These are phyloP conservation scores for Lepidium aucheri DNA, from an alignment of 345 rosid species.

Conservation along the genomic window DNA sequence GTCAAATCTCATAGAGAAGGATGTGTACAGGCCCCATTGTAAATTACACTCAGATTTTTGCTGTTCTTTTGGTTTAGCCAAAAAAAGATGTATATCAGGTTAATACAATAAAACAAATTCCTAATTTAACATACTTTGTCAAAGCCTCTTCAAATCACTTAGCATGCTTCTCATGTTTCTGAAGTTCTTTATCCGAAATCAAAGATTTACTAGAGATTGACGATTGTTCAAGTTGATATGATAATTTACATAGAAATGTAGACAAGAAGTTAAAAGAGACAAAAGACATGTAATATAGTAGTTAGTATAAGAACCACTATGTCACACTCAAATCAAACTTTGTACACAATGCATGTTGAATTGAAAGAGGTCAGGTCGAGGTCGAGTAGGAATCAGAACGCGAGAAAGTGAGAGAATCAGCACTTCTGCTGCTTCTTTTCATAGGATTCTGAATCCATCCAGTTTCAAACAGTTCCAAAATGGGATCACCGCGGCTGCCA, in stretches of 20 bases:
- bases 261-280: background rate
- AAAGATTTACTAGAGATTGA: background rate
- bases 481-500: slow-evolving; percentile 23
- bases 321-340: background rate
- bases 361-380: background rate
- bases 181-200: background rate
- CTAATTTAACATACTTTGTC: background rate
- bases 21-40: slow-evolving; percentile 45
- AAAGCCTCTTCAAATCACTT: background rate
- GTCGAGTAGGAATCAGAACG: slow-evolving; percentile 13
- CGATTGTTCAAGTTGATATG: background rate
- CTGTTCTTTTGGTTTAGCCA: slow-evolving; percentile 8
- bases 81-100: slow-evolving; percentile 10
- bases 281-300: background rate
- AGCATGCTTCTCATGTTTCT: background rate
- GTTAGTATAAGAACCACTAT: background rate
- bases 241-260: background rate
- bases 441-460: slow-evolving; percentile 41
- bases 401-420: slow-evolving; percentile 8
- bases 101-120: slow-evolving; percentile 3
- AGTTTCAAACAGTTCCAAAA: slow-evolving; percentile 45
- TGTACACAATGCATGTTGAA: no score
- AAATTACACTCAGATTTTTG: slow-evolving; percentile 15
- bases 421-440: slow-evolving; percentile 15
- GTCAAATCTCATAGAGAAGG: slow-evolving; percentile 33